phyloP scores from a whole-genome alignment of 2,329 filamentous ascomycete genomes.

The Hansfordia pulvinata region DNA sequence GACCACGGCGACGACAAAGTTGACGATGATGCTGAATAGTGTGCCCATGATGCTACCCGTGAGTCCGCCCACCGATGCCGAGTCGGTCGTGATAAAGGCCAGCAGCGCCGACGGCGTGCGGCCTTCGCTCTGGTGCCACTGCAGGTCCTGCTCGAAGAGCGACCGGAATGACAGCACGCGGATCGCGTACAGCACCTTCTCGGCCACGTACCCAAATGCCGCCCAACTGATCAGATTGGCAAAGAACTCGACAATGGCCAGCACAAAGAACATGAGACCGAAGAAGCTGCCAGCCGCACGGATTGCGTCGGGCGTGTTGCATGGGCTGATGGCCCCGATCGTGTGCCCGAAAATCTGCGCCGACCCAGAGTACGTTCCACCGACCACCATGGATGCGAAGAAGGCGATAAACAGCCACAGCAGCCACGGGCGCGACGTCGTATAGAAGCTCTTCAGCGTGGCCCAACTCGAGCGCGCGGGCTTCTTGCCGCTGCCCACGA shows the following conservation, averaged over 20 bases:
- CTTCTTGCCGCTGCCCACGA: too few species aligned
- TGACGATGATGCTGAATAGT: slow-evolving; percentile 52
- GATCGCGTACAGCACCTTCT: slow-evolving; percentile 50
- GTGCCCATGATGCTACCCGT: slow-evolving; percentile 60
- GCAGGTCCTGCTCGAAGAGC: slow-evolving; percentile 50
- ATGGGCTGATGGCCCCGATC: slow-evolving; percentile 34
- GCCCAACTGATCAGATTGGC: slow-evolving; percentile 46
- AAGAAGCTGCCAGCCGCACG: slow-evolving; percentile 19
- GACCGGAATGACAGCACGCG: slow-evolving; percentile 51
- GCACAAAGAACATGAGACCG: slow-evolving; percentile 30
- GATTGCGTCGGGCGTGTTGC: slow-evolving; percentile 24
- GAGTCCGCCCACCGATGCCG: slow-evolving; percentile 51
- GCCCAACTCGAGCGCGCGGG: slow-evolving; percentile 16
- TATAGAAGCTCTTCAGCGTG: slow-evolving; percentile 22
- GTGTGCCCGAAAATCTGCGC: slow-evolving; percentile 42
- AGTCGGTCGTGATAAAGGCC: slow-evolving; percentile 56
- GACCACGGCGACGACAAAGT: slow-evolving; percentile 54
- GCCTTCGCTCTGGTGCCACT: slow-evolving; percentile 57
- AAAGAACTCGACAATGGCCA: slow-evolving; percentile 41
- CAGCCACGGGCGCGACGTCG: slow-evolving; percentile 23
- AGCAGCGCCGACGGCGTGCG: slow-evolving; percentile 49
- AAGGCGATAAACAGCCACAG: slow-evolving; percentile 25
- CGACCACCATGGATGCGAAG: slow-evolving; percentile 36
- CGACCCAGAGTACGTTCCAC: slow-evolving; percentile 36
- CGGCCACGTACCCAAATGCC: slow-evolving; percentile 40